Base-by-base conservation (phyloP, 495 filamentous ascomycete genomes). In the Hypoxylon rickii region DNA sequence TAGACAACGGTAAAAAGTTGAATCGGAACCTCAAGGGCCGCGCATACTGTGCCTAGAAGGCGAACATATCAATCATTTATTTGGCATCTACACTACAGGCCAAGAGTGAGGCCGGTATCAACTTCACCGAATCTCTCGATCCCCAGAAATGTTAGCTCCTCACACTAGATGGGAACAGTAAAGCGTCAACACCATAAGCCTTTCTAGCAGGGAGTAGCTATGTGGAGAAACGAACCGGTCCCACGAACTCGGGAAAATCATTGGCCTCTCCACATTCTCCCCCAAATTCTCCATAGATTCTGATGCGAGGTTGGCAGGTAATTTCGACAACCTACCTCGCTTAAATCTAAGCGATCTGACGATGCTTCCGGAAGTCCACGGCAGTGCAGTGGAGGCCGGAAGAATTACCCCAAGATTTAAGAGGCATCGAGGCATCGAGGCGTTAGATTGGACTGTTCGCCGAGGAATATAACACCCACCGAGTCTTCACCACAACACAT, bases 91-190 rank as follows among this genome's bases (percentile, higher is more conserved):
- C 22, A 7, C 20, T 38, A 37, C 33, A 44, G 16, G n/a, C 21
- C 21, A 48, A 53, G 18, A 15, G 17, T 44, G 15, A 44, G 0
- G 2, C 56, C 56, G 56, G 56, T 43, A 29, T 31, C 53, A 50
- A 54, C 44, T 1, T 34, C 12, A 19, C 56, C 56, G 56, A 54
- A 40, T n/a, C n/a, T n/a, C n/a, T n/a, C n/a, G n/a, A 1, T 26
- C 13, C 21, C 43, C 29, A 42, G n/a, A 15, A 33, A 21, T 44
- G n/a, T 1, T 12, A 22, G 44, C 8, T 3, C 20, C 34, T 49
- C 49, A 43, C 37, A 22, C 42, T 45, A 34, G 15, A 32, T 22
- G 16, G 24, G 40, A 32, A 22, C 17, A 20, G 42, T 20, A 45
- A 16, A 21, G 33, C 31, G 15, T 29, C 26, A 29, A 26, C 33